Percentiles rank a stretch among this genome's conserved stretches.
phyloP scores from a whole-genome alignment of 176 grass and related monocot species.

The Juncus inflexus region DNA sequence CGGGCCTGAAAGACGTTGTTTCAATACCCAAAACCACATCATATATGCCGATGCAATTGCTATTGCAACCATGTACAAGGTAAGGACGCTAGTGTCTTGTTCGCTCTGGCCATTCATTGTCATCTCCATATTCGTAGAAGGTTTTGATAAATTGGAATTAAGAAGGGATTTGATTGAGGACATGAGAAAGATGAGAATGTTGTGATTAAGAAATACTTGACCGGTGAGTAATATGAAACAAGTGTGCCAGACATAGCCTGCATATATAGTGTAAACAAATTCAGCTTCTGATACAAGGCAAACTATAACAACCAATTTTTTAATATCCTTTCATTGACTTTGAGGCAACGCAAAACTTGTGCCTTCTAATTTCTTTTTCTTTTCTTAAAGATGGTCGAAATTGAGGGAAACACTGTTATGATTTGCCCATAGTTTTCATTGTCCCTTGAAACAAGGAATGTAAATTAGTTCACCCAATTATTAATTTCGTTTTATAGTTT shows the following conservation, averaged over 20 bases:
- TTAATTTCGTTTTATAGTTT: too few relatives aligned
- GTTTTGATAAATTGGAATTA: neutral
- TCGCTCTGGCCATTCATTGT: slow-evolving; percentile 16
- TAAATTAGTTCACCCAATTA: neutral
- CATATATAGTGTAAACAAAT: slow-evolving; percentile 9
- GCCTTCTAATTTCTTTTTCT: neutral
- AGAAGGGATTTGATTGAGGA: neutral
- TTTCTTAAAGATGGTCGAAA: neutral
- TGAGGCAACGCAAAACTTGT: neutral
- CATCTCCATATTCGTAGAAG: slow-evolving; percentile 14
- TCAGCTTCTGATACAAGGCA: slow-evolving; percentile 21
- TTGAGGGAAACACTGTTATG: slow-evolving; percentile 10
- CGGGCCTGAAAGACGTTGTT: slow-evolving; percentile 60
- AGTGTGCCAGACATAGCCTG: neutral
- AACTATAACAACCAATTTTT: neutral
- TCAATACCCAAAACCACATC: slow-evolving; percentile 74
- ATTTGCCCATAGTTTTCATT: slow-evolving; percentile 19
- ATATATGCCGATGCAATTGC: slow-evolving; percentile 49
- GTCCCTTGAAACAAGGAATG: slow-evolving; percentile 15
- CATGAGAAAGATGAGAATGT: neutral
- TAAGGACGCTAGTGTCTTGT: slow-evolving; percentile 10
- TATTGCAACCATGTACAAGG: slow-evolving; percentile 21
- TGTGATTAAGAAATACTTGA: neutral
- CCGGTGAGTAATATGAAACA: neutral
- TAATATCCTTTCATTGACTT: neutral